phyloP scores from a whole-genome alignment of 2,329 filamentous ascomycete genomes.

The Ramularia collo-cygni region DNA sequence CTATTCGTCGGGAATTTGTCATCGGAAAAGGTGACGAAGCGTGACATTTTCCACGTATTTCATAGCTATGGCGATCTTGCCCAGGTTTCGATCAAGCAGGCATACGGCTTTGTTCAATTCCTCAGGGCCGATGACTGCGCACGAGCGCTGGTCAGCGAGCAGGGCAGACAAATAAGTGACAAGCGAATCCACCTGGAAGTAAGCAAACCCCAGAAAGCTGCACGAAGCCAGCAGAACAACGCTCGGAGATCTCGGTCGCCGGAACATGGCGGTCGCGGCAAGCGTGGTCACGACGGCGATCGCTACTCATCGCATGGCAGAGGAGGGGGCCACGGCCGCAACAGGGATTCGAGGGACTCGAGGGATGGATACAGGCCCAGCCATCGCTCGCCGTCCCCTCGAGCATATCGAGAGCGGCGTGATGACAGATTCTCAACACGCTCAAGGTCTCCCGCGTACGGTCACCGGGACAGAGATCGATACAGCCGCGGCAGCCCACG shows the following conservation, averaged over 20 bases:
- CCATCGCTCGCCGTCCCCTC: conserved; percentile 41
- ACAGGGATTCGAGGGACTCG: conserved; percentile 46
- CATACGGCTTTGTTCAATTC: conserved; percentile 95
- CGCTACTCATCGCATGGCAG: conserved; percentile 30
- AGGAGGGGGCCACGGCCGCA: conserved; percentile 22
- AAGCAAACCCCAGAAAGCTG: conserved; percentile 67
- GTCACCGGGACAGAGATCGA: conserved; percentile 43
- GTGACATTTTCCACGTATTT: conserved; percentile 88
- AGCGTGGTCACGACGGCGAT: conserved; percentile 41
- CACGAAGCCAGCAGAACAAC: conserved; percentile 27
- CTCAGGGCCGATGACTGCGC: conserved; percentile 68
- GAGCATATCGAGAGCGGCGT: conserved; percentile 30
- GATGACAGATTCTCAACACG: conserved; percentile 32
- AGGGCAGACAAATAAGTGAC: conserved; percentile 76
- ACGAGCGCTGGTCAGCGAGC: conserved; percentile 67
- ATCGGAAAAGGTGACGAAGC: conserved; percentile 86
- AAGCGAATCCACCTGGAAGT: conserved; percentile 82
- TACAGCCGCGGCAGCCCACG: conserved; percentile 51
- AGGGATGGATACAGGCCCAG: conserved; percentile 51
- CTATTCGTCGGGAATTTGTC: conserved; percentile 90
- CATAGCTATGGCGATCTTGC: conserved; percentile 77
- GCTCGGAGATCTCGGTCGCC: conserved; percentile 54
- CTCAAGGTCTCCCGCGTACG: conserved; percentile 31
- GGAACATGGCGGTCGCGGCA: conserved; percentile 46
- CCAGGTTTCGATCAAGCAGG: conserved; percentile 93